A percentile compares a stretch with the other conserved stretches of the same genome.
These are phyloP conservation scores for Auricularia sp. DNA, from an alignment of 768 basidiomycete species.

Conservation along the genomic window DNA sequence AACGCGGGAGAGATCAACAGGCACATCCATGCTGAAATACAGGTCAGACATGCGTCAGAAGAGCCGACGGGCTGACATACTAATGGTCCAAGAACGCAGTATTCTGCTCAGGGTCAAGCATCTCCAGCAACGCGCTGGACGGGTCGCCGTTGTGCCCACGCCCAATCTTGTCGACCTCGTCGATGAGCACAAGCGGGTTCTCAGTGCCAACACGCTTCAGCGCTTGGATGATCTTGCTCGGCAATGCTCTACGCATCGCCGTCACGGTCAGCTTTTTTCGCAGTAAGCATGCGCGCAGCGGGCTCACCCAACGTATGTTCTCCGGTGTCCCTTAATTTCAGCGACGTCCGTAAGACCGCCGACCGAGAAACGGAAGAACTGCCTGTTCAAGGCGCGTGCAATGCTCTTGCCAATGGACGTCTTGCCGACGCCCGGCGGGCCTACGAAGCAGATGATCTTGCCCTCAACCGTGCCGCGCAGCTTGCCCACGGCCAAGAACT, in stretches of 20 bases:
- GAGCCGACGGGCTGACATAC: constrained; percentile 34
- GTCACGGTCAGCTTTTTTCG: neutral
- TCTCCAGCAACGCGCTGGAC: constrained; percentile 80
- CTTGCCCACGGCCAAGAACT: constrained; percentile 93
- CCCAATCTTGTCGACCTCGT: constrained; percentile 94
- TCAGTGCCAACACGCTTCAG: constrained; percentile 87
- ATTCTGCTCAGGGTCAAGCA: constrained; percentile 94
- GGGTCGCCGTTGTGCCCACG: constrained; percentile 88
- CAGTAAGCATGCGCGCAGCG: constrained; percentile 1
- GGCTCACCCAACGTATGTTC: constrained; percentile 88
- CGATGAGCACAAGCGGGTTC: constrained; percentile 88
- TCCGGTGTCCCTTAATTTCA: constrained; percentile 95
- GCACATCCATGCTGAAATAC: constrained; percentile 75
- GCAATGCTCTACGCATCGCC: constrained; percentile 51
- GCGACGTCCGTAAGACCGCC: constrained; percentile 96
- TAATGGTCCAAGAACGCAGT: constrained; percentile 91
- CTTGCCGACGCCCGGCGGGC: constrained; percentile 96
- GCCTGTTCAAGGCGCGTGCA: constrained; percentile 76
- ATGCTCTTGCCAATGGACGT: constrained; percentile 95
- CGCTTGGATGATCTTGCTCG: constrained; percentile 92
- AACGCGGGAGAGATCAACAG: constrained; percentile 90
- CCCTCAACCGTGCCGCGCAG: constrained; percentile 90
- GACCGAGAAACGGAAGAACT: constrained; percentile 95
- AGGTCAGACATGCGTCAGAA: constrained; percentile 1
- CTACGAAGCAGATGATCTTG: constrained; percentile 94